These are phyloP conservation scores for Russula vinacea DNA, from an alignment of 768 basidiomycete genomes.

Conservation along the genomic window DNA sequence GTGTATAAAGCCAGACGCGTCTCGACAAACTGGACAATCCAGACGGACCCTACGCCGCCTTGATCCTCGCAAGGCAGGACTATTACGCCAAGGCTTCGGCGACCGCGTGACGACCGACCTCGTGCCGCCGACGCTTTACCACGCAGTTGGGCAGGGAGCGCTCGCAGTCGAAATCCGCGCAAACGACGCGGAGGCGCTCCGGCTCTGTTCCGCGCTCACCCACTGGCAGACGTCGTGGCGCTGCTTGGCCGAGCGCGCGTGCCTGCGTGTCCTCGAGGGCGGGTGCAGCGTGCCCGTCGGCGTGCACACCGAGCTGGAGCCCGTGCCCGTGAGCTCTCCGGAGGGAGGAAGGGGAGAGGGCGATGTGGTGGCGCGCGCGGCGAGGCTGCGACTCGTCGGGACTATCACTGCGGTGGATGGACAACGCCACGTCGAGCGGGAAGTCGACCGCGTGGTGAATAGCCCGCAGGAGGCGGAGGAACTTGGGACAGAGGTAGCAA, in stretches of 20 bases:
- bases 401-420: constrained; percentile 87
- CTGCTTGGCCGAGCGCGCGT: constrained; percentile 82
- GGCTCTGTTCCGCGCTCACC: constrained; percentile 63
- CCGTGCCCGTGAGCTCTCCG: constrained; percentile 27
- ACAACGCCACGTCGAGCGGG: constrained; percentile 62
- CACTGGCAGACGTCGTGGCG: constrained; percentile 76
- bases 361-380: constrained; percentile 31
- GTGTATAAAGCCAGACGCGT: constrained; percentile 69
- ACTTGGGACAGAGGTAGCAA: constrained; percentile 66
- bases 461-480: constrained; percentile 60
- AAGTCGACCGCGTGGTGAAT: constrained; percentile 50
- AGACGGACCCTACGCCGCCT: constrained; percentile 73
- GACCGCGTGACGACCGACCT: constrained; percentile 76
- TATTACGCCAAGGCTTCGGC: constrained; percentile 73
- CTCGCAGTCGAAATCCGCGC: constrained; percentile 80
- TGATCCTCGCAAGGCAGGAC: constrained; percentile 90
- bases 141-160: constrained; percentile 95
- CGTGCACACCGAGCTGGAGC: constrained; percentile 52
- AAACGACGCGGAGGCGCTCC: constrained; percentile 57
- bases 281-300: constrained; percentile 98
- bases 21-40: constrained; percentile 85
- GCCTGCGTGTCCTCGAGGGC: constrained; percentile 87
- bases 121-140: constrained; percentile 67
- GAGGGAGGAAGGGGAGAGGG: constrained; percentile 27
- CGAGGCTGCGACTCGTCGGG: constrained; percentile 60